A percentile compares a stretch with the other conserved stretches of the same genome.
phyloP scores from a whole-genome alignment of 2,329 filamentous ascomycete genomes.

The Fusarium acutatum region DNA sequence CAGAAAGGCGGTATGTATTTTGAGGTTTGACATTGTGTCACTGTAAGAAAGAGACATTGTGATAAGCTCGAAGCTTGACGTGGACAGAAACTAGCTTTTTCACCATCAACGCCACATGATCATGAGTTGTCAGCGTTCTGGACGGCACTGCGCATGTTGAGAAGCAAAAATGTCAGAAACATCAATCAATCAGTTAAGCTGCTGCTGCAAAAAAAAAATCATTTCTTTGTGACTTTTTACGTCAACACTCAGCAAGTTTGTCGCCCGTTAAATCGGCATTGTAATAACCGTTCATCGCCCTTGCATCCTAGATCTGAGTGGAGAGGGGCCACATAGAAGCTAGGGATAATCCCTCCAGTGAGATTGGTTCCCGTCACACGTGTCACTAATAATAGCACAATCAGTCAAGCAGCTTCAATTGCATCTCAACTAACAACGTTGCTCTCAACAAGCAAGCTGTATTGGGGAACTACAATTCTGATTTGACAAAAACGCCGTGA shows the following conservation, averaged over 20 bases:
- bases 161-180: fast-evolving
- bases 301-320: conserved; percentile 17
- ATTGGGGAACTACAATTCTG: neutral
- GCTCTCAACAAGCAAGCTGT: neutral
- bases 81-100: neutral
- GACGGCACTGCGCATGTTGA: too few relatives aligned
- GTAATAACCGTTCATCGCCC: conserved; percentile 6
- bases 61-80: neutral
- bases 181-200: neutral
- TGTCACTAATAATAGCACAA: neutral
- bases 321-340: neutral
- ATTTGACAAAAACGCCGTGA: neutral
- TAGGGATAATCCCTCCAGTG: conserved; percentile 18
- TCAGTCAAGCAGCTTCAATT: neutral
- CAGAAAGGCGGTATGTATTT: neutral
- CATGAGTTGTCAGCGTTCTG: neutral
- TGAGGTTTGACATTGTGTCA: neutral
- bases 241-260: neutral
- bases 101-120: too few relatives aligned
- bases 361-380: conserved; percentile 15
- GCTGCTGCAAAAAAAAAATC: neutral
- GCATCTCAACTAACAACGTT: neutral
- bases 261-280: conserved; percentile 16
- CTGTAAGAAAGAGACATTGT: neutral
- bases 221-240: neutral